Percentiles rank a stretch among this genome's conserved stretches.
These are phyloP conservation scores for Chaetomiaceae sp. DNA, from an alignment of 2,329 filamentous ascomycete species.

Conservation along the genomic window DNA sequence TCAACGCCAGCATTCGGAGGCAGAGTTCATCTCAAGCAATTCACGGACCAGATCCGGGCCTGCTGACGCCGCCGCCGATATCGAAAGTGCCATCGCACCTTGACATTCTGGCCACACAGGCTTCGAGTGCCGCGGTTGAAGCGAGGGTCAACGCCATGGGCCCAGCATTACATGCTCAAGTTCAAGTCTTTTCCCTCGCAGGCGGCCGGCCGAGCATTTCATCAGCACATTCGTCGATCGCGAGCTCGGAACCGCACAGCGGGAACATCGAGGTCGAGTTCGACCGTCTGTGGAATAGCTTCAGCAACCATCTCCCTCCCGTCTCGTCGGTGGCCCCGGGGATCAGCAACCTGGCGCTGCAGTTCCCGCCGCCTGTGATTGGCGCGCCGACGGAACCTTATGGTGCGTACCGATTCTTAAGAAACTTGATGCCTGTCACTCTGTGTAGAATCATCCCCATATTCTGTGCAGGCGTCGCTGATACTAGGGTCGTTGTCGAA, in stretches of 20 bases:
- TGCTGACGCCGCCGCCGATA: slow-evolving; percentile 18
- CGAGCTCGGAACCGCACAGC: slow-evolving; percentile 27
- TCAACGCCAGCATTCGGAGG: slow-evolving; percentile 1
- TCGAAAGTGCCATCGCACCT: slow-evolving; percentile 18
- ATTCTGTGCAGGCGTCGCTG: slow-evolving; percentile 20
- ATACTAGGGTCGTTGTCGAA: slow-evolving; percentile 4
- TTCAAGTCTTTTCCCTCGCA: slow-evolving; percentile 7
- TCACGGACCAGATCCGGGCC: slow-evolving; percentile 13
- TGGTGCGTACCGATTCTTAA: slow-evolving; percentile 14
- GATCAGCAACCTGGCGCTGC: slow-evolving; percentile 15
- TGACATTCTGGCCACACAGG: slow-evolving; percentile 8
- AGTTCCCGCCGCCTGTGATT: slow-evolving; percentile 19
- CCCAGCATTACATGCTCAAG: slow-evolving; percentile 2
- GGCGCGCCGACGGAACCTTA: slow-evolving; percentile 17
- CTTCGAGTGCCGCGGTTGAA: neutral
- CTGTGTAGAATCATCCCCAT: slow-evolving; percentile 10
- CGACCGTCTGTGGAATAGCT: slow-evolving; percentile 34
- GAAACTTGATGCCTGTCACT: neutral
- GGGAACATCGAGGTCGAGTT: slow-evolving; percentile 36
- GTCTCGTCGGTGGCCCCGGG: slow-evolving; percentile 17
- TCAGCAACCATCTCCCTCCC: slow-evolving; percentile 24
- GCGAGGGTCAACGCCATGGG: slow-evolving; percentile 19
- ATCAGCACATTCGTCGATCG: slow-evolving; percentile 25
- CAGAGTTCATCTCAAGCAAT: slow-evolving; percentile 1
- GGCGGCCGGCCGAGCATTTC: slow-evolving; percentile 18